Base-by-base conservation (phyloP, 306 rosid genomes). In the Quercus agrifolia region DNA sequence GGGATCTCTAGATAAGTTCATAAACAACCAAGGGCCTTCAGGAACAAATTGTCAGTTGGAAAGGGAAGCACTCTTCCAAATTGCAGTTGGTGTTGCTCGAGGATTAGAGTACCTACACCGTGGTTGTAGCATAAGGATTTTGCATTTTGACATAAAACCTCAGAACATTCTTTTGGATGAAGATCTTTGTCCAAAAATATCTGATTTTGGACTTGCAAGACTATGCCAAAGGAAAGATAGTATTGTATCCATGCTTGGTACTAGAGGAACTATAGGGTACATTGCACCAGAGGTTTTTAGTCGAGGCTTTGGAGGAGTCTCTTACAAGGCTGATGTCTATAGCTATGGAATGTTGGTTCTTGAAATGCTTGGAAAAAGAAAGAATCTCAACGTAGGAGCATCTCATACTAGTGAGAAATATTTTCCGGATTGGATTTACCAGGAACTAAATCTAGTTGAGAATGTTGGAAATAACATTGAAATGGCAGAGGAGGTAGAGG, bases 301-400 rank as follows among this genome's bases (percentile, higher is more conserved):
- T 9, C 20, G 81, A 4, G 23, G 62, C 5, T 82, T 35, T 69
- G 84, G 89, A 25, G 41, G 82, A 0, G 74, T 84, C 9, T 87
- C 88, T 1, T 74, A 78, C 28, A 87, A 81, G 27, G 81, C 84
- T 0, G 87, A 84, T 73, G 87, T 84, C 0, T 87, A 81, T 51
- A 84, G 90, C 2, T 86, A 83, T 57, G 85, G 87, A 11, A 86
- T 83, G 87, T 6, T 86, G 56, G 57, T 83, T 58, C 62, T 84
- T 19, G 86, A 87, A 33, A 79, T 84, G 74, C 76, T 79, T 49
- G 84, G 88, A 56, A 80, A 78, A 51, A 87, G 83, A 74, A 84
- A 78, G 70, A 76, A 73, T n/a, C 11, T 61, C 5, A 83, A 73
- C 0, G 28, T 17, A 1, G 23, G 52, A 31, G 76, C 8, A 0